These are phyloP conservation scores for Magnolia changhungtana DNA, from an alignment of 164 flowering plant species.

Conservation along the genomic window DNA sequence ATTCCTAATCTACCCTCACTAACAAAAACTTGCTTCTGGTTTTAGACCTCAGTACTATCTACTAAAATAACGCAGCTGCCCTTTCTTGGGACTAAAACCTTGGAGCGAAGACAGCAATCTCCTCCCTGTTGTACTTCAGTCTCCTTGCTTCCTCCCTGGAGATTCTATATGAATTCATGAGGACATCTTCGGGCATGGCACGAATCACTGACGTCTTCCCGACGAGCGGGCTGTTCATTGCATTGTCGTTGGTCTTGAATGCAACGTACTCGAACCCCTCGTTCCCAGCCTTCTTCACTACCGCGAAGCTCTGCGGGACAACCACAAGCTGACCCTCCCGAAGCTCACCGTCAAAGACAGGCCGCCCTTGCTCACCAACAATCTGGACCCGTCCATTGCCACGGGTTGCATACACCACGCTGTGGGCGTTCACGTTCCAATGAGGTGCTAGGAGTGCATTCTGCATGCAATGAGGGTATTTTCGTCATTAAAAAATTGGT, in stretches of 20 bases:
- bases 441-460: slow-evolving; percentile 51
- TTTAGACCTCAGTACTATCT: too few relatives aligned
- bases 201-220: slow-evolving; percentile 45
- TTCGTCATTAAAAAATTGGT: too few relatives aligned
- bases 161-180: slow-evolving; percentile 25
- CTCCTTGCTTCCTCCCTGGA: slow-evolving; percentile 34
- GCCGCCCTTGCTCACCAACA: slow-evolving; percentile 34
- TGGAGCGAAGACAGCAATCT: slow-evolving; percentile 27
- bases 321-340: slow-evolving; percentile 40
- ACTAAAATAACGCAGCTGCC: neutral
- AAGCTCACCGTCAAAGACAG: slow-evolving; percentile 39
- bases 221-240: slow-evolving; percentile 37
- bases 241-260: slow-evolving; percentile 33
- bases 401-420: slow-evolving; percentile 37
- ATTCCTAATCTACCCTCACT: too few relatives aligned
- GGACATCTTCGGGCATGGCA: slow-evolving; percentile 27
- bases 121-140: slow-evolving; percentile 43
- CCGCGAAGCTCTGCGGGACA: slow-evolving; percentile 50
- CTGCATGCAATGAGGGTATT: slow-evolving; percentile 22
- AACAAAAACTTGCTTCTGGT: too few relatives aligned
- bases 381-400: slow-evolving; percentile 50
- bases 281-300: slow-evolving; percentile 34
- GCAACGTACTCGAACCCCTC: slow-evolving; percentile 45
- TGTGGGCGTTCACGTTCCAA: slow-evolving; percentile 54
- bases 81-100: neutral